Conservation (phyloP, 805 yeast species). For the Myxozyma nipponensis region DNA sequence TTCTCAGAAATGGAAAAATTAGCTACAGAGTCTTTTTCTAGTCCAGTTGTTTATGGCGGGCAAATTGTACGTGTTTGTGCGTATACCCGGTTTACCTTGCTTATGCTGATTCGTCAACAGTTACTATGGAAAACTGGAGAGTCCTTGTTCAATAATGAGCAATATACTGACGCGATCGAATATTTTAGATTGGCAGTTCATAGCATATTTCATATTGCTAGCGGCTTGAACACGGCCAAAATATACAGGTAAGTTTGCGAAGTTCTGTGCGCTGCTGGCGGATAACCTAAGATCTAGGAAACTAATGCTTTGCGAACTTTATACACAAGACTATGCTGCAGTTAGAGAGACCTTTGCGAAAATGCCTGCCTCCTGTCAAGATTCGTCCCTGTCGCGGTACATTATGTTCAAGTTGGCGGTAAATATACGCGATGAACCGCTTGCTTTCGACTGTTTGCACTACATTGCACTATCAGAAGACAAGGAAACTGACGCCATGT, state of each 20-base stretch:
- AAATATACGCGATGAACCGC: conserved; percentile 5
- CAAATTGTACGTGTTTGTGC: conserved; percentile 9
- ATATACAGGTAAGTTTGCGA: conserved; percentile 1
- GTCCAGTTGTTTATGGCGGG: conserved; percentile 7
- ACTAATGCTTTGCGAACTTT: conserved; percentile 15
- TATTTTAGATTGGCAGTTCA: conserved; percentile 10
- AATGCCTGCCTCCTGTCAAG: conserved; percentile 9
- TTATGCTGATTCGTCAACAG: conserved; percentile 2
- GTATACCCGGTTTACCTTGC: not conserved
- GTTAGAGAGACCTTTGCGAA: not conserved
- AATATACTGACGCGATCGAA: conserved; percentile 2
- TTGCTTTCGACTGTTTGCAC: conserved; percentile 9
- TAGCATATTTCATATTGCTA: conserved; percentile 11
- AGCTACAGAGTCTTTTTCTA: conserved; percentile 4
- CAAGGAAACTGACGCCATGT: conserved; percentile 2
- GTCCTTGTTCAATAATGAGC: conserved; percentile 5
- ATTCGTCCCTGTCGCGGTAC: conserved; percentile 17
- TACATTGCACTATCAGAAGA: not conserved
- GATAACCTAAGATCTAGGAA: not conserved
- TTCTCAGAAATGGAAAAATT: conserved; percentile 14
- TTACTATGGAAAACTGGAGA: conserved; percentile 17
- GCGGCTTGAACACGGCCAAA: conserved; percentile 10
- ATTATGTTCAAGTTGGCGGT: conserved; percentile 11
- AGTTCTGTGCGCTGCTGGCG: not conserved
- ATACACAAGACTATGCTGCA: conserved; percentile 6